A percentile compares a stretch with the other conserved stretches of the same genome.
Evolutionary conservation across 2,329 filamentous ascomycete species (phyloP).

Genomic region (Bertia moriformis): DNA sequence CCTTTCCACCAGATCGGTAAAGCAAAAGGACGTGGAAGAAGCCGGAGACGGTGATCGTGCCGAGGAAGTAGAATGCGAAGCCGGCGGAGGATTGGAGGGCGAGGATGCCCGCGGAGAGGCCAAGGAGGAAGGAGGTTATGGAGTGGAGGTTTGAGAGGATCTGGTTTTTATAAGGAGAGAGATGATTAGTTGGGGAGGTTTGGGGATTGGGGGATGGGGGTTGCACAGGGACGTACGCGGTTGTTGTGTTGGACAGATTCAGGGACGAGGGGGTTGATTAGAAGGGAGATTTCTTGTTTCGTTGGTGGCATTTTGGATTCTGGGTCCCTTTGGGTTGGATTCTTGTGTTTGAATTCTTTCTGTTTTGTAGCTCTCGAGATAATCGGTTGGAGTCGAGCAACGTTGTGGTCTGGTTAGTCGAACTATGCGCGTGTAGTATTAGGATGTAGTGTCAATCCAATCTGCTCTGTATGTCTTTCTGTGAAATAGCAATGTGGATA

Average conservation of each 20-base stretch:
- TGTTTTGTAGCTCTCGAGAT: neutral
- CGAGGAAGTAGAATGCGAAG: neutral
- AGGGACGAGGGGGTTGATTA: constrained; percentile 27
- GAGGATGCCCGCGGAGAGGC: neutral
- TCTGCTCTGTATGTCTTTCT: too few species aligned
- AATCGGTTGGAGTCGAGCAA: too few species aligned
- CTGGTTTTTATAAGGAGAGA: constrained; percentile 2
- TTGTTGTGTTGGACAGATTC: constrained; percentile 27
- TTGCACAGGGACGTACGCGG: constrained; percentile 14
- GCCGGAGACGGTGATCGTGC: neutral
- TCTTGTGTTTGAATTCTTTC: too few species aligned
- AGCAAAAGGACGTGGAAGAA: neutral
- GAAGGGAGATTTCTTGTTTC: constrained; percentile 26
- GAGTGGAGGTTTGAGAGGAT: neutral
- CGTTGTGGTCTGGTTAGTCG: too few species aligned
- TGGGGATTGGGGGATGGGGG: neutral
- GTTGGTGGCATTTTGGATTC: constrained; percentile 21
- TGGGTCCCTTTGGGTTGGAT: too few species aligned
- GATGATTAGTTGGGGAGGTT: neutral
- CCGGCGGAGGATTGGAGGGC: neutral
- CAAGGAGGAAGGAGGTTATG: constrained; percentile 1
- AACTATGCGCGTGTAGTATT: too few species aligned
- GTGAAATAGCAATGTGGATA: too few species aligned
- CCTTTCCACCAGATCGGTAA: neutral
- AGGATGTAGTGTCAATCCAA: too few species aligned